phyloP scores from a whole-genome alignment of 2,329 filamentous ascomycete species.

The Sclerotiophoma versabilis region DNA sequence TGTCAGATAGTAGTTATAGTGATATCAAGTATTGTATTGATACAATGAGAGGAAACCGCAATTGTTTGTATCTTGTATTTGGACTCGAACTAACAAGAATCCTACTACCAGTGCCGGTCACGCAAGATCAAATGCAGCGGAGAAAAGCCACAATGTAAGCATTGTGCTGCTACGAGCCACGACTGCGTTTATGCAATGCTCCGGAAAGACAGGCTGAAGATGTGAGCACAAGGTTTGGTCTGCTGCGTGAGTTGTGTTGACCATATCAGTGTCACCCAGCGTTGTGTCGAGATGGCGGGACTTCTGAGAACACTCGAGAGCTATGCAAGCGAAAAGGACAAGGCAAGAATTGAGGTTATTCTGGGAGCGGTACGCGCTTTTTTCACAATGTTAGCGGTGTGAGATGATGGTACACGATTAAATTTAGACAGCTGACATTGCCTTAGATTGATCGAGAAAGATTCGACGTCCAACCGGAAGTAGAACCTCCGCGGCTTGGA shows the following conservation, averaged over 20 bases:
- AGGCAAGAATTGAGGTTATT: too few relatives aligned
- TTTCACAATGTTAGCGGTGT: too few relatives aligned
- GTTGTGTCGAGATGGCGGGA: slow-evolving; percentile 33
- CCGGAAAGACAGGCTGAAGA: slow-evolving; percentile 45
- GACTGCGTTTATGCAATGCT: slow-evolving; percentile 48
- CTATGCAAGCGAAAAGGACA: slow-evolving; percentile 9
- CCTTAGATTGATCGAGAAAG: too few relatives aligned
- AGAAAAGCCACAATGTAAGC: slow-evolving; percentile 43
- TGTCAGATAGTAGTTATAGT: too few relatives aligned
- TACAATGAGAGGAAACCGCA: too few relatives aligned
- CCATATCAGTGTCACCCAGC: slow-evolving; percentile 32
- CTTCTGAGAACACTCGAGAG: slow-evolving; percentile 24
- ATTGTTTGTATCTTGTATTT: too few relatives aligned
- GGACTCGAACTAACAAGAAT: not conserved
- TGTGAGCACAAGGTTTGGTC: slow-evolving; percentile 23
- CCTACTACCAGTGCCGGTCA: slow-evolving; percentile 37
- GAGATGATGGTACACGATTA: too few relatives aligned
- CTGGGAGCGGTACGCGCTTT: too few relatives aligned
- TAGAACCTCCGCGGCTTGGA: too few relatives aligned
- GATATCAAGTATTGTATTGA: too few relatives aligned
- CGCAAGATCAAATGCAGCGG: slow-evolving; percentile 52
- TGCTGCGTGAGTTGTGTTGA: slow-evolving; percentile 13
- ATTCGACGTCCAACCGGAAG: too few relatives aligned
- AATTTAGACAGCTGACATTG: too few relatives aligned
- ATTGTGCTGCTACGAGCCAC: slow-evolving; percentile 40